Percentiles rank a stretch among this genome's conserved stretches.
These are phyloP conservation scores for Detonula confervacea DNA, from an alignment of 352 stramenopile species.

Conservation along the genomic window DNA sequence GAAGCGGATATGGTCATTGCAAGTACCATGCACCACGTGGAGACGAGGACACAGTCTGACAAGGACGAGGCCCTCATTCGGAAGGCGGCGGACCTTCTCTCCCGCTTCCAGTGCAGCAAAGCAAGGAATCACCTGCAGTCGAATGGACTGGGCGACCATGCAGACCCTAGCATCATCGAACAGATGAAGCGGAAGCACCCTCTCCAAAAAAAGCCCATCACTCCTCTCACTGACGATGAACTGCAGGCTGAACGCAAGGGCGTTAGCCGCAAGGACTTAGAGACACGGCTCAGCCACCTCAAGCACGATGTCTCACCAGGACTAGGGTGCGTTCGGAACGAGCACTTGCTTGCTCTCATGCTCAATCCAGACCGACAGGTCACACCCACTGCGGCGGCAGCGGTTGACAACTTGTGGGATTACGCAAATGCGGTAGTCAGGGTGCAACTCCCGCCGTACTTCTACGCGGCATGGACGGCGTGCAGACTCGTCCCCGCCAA, in stretches of 20 bases:
- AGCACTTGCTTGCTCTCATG: slow-evolving; percentile 1
- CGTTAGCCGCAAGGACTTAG: background rate
- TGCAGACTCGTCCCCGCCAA: background rate
- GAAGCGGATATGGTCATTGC: background rate
- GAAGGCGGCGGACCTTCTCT: slow-evolving; percentile 1
- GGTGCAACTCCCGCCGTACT: slow-evolving; percentile 8
- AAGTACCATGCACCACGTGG: background rate
- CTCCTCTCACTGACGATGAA: background rate
- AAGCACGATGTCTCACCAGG: slow-evolving; percentile 12
- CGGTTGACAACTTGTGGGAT: slow-evolving; percentile 7
- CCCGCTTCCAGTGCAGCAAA: slow-evolving; percentile 15
- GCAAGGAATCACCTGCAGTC: slow-evolving; percentile 6
- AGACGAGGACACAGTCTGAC: background rate
- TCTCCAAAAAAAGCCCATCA: background rate
- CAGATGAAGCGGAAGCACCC: slow-evolving; percentile 7
- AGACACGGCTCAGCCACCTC: background rate
- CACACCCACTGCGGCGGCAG: slow-evolving; percentile 4
- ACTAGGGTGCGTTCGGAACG: slow-evolving; percentile 11
- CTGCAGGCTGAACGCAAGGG: background rate
- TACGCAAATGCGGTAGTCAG: slow-evolving; percentile 7
- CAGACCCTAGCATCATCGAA: background rate
- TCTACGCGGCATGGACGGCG: slow-evolving; percentile 15
- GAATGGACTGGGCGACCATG: slow-evolving; percentile 7
- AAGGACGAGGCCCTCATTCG: background rate
- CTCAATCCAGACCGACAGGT: slow-evolving; percentile 4